Percentiles rank a stretch among this genome's conserved stretches.
These are phyloP conservation scores for Aspergillus sojae DNA, from an alignment of 2,329 filamentous ascomycete genomes.

Conservation along the genomic window DNA sequence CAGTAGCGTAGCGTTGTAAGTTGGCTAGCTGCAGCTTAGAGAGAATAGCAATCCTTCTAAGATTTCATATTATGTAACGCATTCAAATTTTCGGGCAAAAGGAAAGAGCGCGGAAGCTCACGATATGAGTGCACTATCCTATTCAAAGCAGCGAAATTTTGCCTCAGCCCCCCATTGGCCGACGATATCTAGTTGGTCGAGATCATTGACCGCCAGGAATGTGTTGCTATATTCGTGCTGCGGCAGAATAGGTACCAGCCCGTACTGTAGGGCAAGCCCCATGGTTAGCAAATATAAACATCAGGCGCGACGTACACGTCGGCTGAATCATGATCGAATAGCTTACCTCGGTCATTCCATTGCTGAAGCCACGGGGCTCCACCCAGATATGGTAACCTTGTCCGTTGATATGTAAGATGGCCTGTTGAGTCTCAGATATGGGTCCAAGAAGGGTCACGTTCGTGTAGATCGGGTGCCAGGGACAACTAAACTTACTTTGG, in stretches of 20 bases:
- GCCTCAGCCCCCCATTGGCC: slow-evolving; percentile 1
- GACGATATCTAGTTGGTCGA: background rate
- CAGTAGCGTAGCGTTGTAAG: no score
- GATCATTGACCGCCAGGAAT: slow-evolving; percentile 6
- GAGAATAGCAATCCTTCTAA: no score
- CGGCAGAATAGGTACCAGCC: slow-evolving; percentile 5
- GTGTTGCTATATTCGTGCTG: slow-evolving; percentile 8
- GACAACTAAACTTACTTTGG: background rate
- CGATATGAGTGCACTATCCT: no score
- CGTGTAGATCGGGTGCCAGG: background rate
- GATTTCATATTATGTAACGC: no score
- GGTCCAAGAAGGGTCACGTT: background rate
- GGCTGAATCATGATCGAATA: background rate
- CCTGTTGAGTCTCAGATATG: background rate
- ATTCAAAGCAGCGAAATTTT: slow-evolving; percentile 6
- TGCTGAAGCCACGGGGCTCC: slow-evolving; percentile 9
- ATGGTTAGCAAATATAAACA: background rate
- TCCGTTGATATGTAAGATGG: background rate
- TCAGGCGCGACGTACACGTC: background rate
- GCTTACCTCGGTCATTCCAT: slow-evolving; percentile 3
- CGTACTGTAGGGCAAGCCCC: slow-evolving; percentile 3
- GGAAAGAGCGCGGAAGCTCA: no score
- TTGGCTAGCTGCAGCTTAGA: no score
- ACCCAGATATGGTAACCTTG: slow-evolving; percentile 9
- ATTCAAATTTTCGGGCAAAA: no score